phyloP scores from a whole-genome alignment of 805 yeast genomes.

The Candida endomychidarum region DNA sequence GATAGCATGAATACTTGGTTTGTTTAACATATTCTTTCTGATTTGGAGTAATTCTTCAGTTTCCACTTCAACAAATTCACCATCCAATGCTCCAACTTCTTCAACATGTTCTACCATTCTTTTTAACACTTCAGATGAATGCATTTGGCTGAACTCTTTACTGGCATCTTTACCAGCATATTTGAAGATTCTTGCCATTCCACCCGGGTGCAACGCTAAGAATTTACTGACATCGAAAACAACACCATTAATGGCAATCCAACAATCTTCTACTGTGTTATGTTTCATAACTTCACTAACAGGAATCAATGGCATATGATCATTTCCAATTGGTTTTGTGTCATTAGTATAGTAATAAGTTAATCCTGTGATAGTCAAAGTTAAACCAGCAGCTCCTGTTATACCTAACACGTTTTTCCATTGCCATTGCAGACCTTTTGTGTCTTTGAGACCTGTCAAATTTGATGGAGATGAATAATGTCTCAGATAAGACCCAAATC shows the following conservation, averaged over 20 bases:
- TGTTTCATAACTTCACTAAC: constrained; percentile 20
- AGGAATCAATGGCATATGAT: constrained; percentile 7
- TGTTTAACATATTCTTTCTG: constrained; percentile 8
- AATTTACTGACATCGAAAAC: constrained; percentile 41
- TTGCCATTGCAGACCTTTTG: too few relatives aligned
- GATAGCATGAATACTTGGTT: constrained; percentile 16
- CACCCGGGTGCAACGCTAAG: constrained; percentile 51
- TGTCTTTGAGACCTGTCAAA: too few relatives aligned
- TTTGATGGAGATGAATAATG: too few relatives aligned
- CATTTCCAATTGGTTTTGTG: constrained; percentile 46
- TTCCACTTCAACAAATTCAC: constrained; percentile 12
- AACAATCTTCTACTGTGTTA: constrained; percentile 17
- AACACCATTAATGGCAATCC: constrained; percentile 35
- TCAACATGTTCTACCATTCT: constrained; percentile 13
- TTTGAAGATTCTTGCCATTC: constrained; percentile 41
- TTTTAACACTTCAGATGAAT: constrained; percentile 24
- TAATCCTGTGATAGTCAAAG: not conserved
- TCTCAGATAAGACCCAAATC: too few relatives aligned
- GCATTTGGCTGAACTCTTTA: constrained; percentile 38
- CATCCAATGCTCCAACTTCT: constrained; percentile 13
- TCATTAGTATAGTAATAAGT: not conserved
- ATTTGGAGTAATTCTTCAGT: constrained; percentile 10
- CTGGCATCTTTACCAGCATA: constrained; percentile 66
- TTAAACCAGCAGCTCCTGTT: not conserved
- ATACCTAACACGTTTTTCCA: too few relatives aligned